A percentile compares a stretch with the other conserved stretches of the same genome.
phyloP scores from a whole-genome alignment of 345 rosid species.

The Pistacia integerrima region DNA sequence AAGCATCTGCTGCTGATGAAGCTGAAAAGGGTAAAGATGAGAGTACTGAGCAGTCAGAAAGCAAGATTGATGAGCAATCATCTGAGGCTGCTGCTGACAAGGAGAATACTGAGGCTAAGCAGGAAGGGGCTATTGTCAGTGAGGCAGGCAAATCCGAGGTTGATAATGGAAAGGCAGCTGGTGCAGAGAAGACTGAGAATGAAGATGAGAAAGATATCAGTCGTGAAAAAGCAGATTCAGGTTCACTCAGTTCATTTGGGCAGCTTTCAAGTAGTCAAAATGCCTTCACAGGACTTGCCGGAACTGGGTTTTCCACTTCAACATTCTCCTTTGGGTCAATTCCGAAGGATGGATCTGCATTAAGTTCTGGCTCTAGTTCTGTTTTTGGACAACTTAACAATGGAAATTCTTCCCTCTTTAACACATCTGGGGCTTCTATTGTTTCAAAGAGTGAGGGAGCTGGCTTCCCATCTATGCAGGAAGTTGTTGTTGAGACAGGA shows the following conservation, averaged over 20 bases:
- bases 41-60: constrained; percentile 19
- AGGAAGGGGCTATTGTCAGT: constrained; percentile 24
- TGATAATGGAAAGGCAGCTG: constrained; percentile 37
- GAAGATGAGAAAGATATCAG: constrained; percentile 37
- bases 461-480: constrained; percentile 69
- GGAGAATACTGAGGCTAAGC: constrained; percentile 30
- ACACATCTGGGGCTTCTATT: constrained; percentile 45
- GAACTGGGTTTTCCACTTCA: constrained; percentile 76
- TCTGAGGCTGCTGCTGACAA: constrained; percentile 26
- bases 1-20: constrained; percentile 1
- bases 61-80: constrained; percentile 29
- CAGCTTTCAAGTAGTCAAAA: constrained; percentile 95
- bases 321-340: constrained; percentile 69
- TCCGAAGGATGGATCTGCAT: constrained; percentile 55
- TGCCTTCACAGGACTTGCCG: constrained; percentile 92
- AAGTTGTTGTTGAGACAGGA: constrained; percentile 84
- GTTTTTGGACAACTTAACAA: constrained; percentile 54
- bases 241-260: constrained; percentile 73
- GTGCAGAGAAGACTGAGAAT: constrained; percentile 36
- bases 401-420: constrained; percentile 66
- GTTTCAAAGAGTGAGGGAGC: constrained; percentile 64
- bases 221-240: constrained; percentile 42
- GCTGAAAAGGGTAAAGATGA: constrained; percentile 21
- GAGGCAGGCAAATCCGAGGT: constrained; percentile 44
- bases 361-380: constrained; percentile 37